Evolutionary conservation across 345 rosid species (phyloP).

Genomic region (Iberis pinnata): DNA sequence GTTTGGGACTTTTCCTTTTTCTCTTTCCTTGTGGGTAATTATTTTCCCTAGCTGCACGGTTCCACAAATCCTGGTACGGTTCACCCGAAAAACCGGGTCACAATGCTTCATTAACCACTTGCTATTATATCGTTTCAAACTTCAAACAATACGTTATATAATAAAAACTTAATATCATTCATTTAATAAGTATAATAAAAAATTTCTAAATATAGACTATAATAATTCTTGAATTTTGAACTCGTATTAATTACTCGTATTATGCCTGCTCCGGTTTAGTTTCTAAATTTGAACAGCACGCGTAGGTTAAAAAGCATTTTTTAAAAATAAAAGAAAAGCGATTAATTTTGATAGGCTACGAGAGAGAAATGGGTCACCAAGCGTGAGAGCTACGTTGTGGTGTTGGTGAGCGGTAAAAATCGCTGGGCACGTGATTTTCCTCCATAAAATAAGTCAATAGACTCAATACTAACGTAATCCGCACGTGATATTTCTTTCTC

Average conservation of each 20-base stretch:
- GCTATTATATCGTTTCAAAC: too few species aligned
- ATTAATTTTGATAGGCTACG: conserved; percentile 16
- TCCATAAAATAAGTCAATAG: too few species aligned
- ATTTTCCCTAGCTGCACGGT: too few species aligned
- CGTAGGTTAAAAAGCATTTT: not conserved
- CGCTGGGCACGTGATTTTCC: conserved; percentile 30
- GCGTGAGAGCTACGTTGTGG: conserved; percentile 32
- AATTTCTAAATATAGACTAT: too few species aligned
- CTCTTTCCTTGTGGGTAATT: too few species aligned
- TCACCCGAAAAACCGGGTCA: too few species aligned
- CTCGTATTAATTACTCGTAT: not conserved
- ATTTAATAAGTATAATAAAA: too few species aligned
- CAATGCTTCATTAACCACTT: too few species aligned
- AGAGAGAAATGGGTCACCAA: conserved; percentile 29
- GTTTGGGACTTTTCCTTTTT: too few species aligned
- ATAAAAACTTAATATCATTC: too few species aligned
- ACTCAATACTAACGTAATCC: conserved; percentile 7
- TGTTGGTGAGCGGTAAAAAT: conserved; percentile 29
- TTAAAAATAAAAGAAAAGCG: not conserved
- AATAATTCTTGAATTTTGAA: not conserved
- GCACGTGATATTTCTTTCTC: conserved; percentile 18
- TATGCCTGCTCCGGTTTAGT: conserved; percentile 14
- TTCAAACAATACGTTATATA: too few species aligned
- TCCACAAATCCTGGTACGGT: too few species aligned
- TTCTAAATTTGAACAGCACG: conserved; percentile 14